phyloP scores from a whole-genome alignment of 768 basidiomycete species.

The Lentinula raphanica region DNA sequence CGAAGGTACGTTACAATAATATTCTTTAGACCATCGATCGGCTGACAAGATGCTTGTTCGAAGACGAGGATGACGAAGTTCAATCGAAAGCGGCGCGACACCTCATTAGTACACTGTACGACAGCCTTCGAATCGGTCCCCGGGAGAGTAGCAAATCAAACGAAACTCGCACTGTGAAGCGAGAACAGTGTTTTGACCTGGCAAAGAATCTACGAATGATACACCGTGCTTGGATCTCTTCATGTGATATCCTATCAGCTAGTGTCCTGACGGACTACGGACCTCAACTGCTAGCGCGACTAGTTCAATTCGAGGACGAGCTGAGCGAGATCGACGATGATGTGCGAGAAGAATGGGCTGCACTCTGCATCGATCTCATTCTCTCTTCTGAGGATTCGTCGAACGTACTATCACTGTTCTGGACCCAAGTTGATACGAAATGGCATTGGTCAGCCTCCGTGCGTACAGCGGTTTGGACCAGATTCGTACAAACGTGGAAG shows the following conservation, averaged over 20 bases:
- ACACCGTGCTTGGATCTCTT: slow-evolving; percentile 51
- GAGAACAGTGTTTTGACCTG: background rate
- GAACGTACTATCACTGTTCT: slow-evolving; percentile 48
- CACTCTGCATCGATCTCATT: slow-evolving; percentile 51
- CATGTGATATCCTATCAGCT: slow-evolving; percentile 37
- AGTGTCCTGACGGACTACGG: slow-evolving; percentile 38
- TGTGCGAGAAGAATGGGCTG: slow-evolving; percentile 53
- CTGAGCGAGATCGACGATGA: slow-evolving; percentile 39
- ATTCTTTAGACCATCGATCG: background rate
- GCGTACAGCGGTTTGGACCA: slow-evolving; percentile 51
- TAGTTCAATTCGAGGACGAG: slow-evolving; percentile 43
- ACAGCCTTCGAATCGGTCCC: background rate
- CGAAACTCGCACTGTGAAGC: background rate
- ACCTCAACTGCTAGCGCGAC: slow-evolving; percentile 39
- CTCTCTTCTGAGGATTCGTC: slow-evolving; percentile 35
- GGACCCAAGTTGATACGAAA: slow-evolving; percentile 29
- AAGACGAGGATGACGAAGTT: background rate
- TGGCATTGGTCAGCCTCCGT: slow-evolving; percentile 37
- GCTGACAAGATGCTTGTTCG: background rate
- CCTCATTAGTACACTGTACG: background rate
- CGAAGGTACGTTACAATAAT: background rate
- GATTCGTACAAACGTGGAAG: slow-evolving; percentile 53
- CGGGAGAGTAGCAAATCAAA: background rate
- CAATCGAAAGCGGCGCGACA: background rate
- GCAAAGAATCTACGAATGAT: slow-evolving; percentile 55